A percentile compares a stretch with the other conserved stretches of the same genome.
Evolutionary conservation across 2,329 filamentous ascomycete genomes (phyloP).

Genomic region (Phoma sp.): DNA sequence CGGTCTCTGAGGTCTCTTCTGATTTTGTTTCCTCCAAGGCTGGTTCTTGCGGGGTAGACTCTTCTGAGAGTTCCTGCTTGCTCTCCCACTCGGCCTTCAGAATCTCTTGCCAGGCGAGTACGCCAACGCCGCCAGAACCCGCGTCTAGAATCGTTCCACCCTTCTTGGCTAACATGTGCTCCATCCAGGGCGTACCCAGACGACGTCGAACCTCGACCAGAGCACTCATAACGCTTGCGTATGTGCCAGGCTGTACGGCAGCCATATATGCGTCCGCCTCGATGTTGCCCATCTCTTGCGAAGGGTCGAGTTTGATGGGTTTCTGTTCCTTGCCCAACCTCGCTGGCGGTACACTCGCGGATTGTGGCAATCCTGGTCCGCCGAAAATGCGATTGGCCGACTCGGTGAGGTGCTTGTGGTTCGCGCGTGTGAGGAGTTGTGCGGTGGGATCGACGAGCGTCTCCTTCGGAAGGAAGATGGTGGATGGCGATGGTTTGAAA

Average conservation of each 20-base stretch:
- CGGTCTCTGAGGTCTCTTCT: constrained; percentile 29
- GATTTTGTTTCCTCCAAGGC: constrained; percentile 23
- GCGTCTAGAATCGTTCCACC: constrained; percentile 75
- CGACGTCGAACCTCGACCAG: constrained; percentile 78
- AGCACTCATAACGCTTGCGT: constrained; percentile 71
- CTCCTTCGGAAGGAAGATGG: constrained; percentile 76
- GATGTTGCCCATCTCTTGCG: constrained; percentile 75
- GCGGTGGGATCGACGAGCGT: constrained; percentile 74
- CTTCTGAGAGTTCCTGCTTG: constrained; percentile 57
- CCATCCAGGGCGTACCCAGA: constrained; percentile 74
- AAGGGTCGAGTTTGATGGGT: constrained; percentile 69
- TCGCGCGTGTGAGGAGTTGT: constrained; percentile 70
- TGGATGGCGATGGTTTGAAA: constrained; percentile 75
- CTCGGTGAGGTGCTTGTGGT: constrained; percentile 73
- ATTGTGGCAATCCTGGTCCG: constrained; percentile 77
- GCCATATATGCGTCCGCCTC: constrained; percentile 78
- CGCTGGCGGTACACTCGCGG: constrained; percentile 70
- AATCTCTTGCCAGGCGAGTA: constrained; percentile 80
- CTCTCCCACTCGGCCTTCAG: constrained; percentile 81
- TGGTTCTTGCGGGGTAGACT: constrained; percentile 16
- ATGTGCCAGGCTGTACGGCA: constrained; percentile 73
- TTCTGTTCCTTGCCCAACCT: constrained; percentile 65
- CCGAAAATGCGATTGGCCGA: constrained; percentile 79
- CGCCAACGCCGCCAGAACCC: constrained; percentile 74
- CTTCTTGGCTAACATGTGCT: constrained; percentile 67